A percentile compares a stretch with the other conserved stretches of the same genome.
These are phyloP conservation scores for Ganoderma sinense DNA, from an alignment of 1,284 basidiomycete genomes.

Conservation along the genomic window DNA sequence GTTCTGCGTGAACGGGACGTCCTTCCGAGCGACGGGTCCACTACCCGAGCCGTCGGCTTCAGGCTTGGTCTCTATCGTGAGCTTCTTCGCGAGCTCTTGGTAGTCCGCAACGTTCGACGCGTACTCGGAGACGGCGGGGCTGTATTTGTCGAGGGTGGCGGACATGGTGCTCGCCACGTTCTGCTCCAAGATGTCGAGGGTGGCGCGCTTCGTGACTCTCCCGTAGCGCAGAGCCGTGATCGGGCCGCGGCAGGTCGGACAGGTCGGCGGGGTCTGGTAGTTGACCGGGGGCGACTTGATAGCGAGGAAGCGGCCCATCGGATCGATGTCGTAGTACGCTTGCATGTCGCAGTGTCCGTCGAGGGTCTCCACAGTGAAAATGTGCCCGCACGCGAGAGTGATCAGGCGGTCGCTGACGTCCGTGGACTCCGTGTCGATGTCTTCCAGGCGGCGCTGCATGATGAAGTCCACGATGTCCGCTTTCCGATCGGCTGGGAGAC, in stretches of 20 bases:
- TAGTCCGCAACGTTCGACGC: slow-evolving; percentile 10
- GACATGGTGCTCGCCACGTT: slow-evolving; percentile 66
- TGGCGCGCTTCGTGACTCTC: slow-evolving; percentile 65
- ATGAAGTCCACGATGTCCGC: slow-evolving; percentile 65
- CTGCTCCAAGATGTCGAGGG: slow-evolving; percentile 68
- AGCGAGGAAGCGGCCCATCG: slow-evolving; percentile 49
- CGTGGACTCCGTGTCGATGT: slow-evolving; percentile 52
- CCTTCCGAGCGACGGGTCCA: neutral
- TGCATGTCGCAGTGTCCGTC: slow-evolving; percentile 66
- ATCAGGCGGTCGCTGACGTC: slow-evolving; percentile 64
- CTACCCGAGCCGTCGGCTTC: neutral
- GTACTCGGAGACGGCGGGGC: slow-evolving; percentile 17
- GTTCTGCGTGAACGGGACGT: slow-evolving; percentile 5
- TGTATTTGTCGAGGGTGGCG: slow-evolving; percentile 22
- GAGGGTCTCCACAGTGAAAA: slow-evolving; percentile 77
- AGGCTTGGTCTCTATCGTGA: neutral
- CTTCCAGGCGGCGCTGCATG: slow-evolving; percentile 57
- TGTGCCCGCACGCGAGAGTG: slow-evolving; percentile 68
- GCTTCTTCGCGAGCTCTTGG: slow-evolving; percentile 23
- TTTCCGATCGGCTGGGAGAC: slow-evolving; percentile 52
- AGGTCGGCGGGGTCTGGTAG: slow-evolving; percentile 57
- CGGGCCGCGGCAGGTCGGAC: slow-evolving; percentile 61
- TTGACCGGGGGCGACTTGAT: slow-evolving; percentile 50
- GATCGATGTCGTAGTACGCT: slow-evolving; percentile 56
- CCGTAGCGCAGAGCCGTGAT: slow-evolving; percentile 65